Evolutionary conservation across 805 yeast genomes (phyloP).

Genomic region (Barnettozyma botsteinii): DNA sequence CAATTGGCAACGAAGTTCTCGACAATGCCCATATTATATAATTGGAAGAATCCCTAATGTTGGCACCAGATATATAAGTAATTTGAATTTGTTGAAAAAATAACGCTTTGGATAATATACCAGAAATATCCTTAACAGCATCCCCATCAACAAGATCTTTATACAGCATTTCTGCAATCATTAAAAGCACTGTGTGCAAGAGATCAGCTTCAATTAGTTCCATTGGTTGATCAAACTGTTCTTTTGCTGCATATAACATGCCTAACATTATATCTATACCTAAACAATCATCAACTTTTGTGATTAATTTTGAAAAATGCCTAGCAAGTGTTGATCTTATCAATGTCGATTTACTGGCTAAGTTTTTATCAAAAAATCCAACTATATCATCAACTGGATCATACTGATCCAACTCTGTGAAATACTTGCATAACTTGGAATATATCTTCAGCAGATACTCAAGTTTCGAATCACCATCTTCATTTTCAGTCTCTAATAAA

Average conservation of each 20-base stretch:
- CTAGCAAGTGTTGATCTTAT: constrained; percentile 65
- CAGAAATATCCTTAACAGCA: constrained; percentile 10
- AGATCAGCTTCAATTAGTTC: constrained; percentile 28
- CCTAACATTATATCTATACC: constrained; percentile 37
- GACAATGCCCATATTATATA: constrained; percentile 78
- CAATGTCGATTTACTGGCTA: constrained; percentile 45
- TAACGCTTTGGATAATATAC: constrained; percentile 39
- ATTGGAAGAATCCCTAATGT: constrained; percentile 79
- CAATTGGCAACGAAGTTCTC: constrained; percentile 32
- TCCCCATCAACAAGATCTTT: constrained; percentile 10
- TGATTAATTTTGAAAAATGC: constrained; percentile 46
- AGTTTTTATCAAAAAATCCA: constrained; percentile 38
- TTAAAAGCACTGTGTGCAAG: constrained; percentile 31
- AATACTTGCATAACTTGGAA: constrained; percentile 19
- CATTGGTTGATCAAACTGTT: constrained; percentile 26
- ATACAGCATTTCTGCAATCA: constrained; percentile 30
- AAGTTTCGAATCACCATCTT: constrained; percentile 6
- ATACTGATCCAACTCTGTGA: constrained; percentile 11
- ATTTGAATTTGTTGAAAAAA: constrained; percentile 53
- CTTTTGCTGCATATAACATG: constrained; percentile 16
- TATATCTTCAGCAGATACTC: constrained; percentile 21
- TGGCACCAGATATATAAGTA: constrained; percentile 52
- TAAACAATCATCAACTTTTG: constrained; percentile 30
- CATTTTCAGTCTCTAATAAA: neutral
- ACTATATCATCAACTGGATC: constrained; percentile 42